A percentile compares a stretch with the other conserved stretches of the same genome.
phyloP scores from a whole-genome alignment of 2,329 filamentous ascomycete genomes.

The Colletotrichum sojae region DNA sequence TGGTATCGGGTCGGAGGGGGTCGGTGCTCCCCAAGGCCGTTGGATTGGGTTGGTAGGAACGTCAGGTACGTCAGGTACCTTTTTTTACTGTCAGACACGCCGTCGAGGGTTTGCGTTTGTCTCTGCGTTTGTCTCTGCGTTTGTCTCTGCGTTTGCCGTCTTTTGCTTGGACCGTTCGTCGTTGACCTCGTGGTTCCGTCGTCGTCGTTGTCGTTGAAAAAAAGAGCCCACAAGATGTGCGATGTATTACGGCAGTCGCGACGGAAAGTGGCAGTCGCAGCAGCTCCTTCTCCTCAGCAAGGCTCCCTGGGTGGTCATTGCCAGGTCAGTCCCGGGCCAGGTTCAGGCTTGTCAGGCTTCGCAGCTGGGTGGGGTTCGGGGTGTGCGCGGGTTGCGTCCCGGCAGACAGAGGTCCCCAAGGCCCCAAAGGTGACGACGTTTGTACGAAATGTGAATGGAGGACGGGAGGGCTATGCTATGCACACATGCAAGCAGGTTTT shows the following conservation, averaged over 20 bases:
- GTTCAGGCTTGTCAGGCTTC: constrained; percentile 35
- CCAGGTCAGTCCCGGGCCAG: constrained; percentile 25
- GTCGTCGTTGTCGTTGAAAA: constrained; percentile 12
- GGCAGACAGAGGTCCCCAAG: constrained; percentile 24
- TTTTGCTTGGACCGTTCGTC: constrained; percentile 28
- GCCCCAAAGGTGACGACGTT: constrained; percentile 29
- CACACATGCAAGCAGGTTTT: constrained; percentile 41
- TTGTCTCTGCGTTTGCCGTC: constrained; percentile 32
- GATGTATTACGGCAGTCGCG: not conserved
- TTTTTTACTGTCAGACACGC: constrained; percentile 17
- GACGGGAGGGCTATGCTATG: constrained; percentile 34
- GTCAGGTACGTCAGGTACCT: not conserved
- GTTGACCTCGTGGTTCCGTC: constrained; percentile 2
- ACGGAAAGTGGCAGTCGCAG: too few relatives aligned
- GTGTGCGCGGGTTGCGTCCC: constrained; percentile 32
- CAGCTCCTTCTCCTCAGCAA: constrained; percentile 8
- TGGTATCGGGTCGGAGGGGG: constrained; percentile 25
- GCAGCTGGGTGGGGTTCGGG: constrained; percentile 19
- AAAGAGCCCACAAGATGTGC: constrained; percentile 1
- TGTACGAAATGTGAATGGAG: constrained; percentile 40
- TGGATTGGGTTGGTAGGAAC: not conserved
- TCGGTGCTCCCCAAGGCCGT: constrained; percentile 29
- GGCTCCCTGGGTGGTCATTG: constrained; percentile 5
- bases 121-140: constrained; percentile 37
- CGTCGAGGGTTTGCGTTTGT: constrained; percentile 34